Conservation (phyloP, 2,329 filamentous ascomycete genomes). For the Penicillium sp. region DNA sequence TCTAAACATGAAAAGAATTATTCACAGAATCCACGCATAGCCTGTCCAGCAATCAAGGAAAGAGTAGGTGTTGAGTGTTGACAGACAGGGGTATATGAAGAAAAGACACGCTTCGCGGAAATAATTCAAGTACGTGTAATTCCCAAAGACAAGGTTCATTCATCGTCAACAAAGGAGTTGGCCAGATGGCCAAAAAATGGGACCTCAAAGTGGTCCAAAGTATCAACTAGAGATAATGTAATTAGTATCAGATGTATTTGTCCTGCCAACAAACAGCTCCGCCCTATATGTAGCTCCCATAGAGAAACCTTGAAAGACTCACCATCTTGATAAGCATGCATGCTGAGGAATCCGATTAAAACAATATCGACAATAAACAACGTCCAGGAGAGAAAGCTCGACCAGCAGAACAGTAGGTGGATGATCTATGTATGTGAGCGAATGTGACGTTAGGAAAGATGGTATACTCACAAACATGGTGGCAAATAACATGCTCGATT, state of each 20-base stretch:
- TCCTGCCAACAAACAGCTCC: background rate
- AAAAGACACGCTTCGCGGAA: conserved; percentile 12
- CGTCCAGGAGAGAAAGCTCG: conserved; percentile 76
- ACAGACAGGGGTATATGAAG: conserved; percentile 21
- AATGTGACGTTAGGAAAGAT: background rate
- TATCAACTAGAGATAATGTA: conserved; percentile 51
- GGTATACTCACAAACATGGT: conserved; percentile 53
- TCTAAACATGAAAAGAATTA: background rate
- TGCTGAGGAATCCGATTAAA: conserved; percentile 71
- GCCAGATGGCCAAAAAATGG: conserved; percentile 83
- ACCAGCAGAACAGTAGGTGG: conserved; percentile 86
- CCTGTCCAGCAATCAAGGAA: background rate
- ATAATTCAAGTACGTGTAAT: conserved; percentile 12
- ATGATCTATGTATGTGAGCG: conserved; percentile 59
- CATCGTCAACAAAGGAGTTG: conserved; percentile 86
- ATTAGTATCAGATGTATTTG: background rate
- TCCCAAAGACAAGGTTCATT: conserved; percentile 45
- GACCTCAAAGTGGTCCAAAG: conserved; percentile 71
- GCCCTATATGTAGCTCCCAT: background rate
- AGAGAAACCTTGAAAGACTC: conserved; percentile 35
- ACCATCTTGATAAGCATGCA: conserved; percentile 82
- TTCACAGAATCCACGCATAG: background rate
- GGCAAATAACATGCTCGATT: conserved; percentile 80
- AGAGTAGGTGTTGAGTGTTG: conserved; percentile 1
- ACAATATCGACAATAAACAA: conserved; percentile 73